Evolutionary conservation across 805 yeast genomes (phyloP).

Genomic region (Ogataea allantospora): DNA sequence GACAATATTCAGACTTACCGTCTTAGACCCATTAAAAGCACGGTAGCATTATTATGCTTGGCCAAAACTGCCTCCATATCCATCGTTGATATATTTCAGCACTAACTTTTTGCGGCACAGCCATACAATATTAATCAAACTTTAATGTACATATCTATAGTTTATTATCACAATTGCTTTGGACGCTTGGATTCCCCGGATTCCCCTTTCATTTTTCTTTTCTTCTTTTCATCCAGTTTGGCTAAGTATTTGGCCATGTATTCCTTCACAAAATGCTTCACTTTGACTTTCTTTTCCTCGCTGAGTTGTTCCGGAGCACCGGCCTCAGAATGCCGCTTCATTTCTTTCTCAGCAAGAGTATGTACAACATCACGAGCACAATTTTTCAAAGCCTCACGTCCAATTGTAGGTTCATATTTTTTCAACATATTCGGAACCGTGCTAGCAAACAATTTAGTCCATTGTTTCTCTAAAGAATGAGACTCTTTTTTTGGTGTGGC

Average conservation of each 20-base stretch:
- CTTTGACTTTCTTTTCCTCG: conserved; percentile 64
- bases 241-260: conserved; percentile 67
- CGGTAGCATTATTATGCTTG: conserved; percentile 69
- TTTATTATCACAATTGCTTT: not conserved
- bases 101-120: conserved; percentile 6
- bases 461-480: conserved; percentile 24
- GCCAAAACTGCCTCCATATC: conserved; percentile 30
- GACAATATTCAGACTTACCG: conserved; percentile 38
- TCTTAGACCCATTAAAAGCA: conserved; percentile 84
- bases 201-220: conserved; percentile 5
- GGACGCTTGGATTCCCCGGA: conserved; percentile 1
- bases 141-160: conserved; percentile 8
- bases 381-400: conserved; percentile 68
- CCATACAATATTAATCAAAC: not conserved
- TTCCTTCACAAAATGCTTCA: conserved; percentile 57
- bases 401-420: conserved; percentile 62
- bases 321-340: conserved; percentile 41
- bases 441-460: conserved; percentile 60
- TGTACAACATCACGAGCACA: conserved; percentile 80
- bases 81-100: conserved; percentile 11
- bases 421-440: conserved; percentile 78
- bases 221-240: conserved; percentile 39
- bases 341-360: conserved; percentile 65
- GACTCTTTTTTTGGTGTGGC: conserved; percentile 32
- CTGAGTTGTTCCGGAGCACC: conserved; percentile 56